A percentile compares a stretch with the other conserved stretches of the same genome.
Evolutionary conservation across 106 monocot species (phyloP).

Genomic region (Vanilla planifolia): DNA sequence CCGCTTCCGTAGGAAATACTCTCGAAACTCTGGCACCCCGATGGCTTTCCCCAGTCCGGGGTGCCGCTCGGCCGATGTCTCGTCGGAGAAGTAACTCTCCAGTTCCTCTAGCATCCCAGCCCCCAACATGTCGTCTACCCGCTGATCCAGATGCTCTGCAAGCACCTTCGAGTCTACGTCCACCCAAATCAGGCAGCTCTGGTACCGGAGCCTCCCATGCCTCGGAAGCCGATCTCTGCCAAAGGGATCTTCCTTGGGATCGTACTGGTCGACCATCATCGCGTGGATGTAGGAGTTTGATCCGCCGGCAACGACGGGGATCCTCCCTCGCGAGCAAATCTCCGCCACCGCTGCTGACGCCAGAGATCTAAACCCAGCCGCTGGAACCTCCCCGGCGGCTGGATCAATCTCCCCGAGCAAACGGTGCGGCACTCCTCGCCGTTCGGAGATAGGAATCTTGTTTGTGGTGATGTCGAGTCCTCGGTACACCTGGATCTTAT

Average conservation of each 20-base stretch:
- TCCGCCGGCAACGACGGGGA: slow-evolving; percentile 61
- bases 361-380: background rate
- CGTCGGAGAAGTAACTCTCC: slow-evolving; percentile 31
- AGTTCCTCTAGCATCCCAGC: slow-evolving; percentile 73
- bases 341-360: slow-evolving; percentile 8
- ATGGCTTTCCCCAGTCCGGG: slow-evolving; percentile 53
- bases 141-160: slow-evolving; percentile 28
- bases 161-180: slow-evolving; percentile 30
- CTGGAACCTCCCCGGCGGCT: slow-evolving; percentile 7
- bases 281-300: slow-evolving; percentile 47
- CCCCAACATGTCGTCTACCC: slow-evolving; percentile 57
- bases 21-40: slow-evolving; percentile 63
- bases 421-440: slow-evolving; percentile 30
- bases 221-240: background rate
- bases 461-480: slow-evolving; percentile 79
- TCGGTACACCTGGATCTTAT: slow-evolving; percentile 74
- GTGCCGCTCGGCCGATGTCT: slow-evolving; percentile 14
- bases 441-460: slow-evolving; percentile 44
- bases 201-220: slow-evolving; percentile 3
- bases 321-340: slow-evolving; percentile 10
- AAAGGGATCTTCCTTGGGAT: background rate
- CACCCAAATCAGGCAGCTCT: slow-evolving; percentile 50
- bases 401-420: slow-evolving; percentile 24
- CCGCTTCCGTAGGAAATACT: slow-evolving; percentile 26
- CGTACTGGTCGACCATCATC: slow-evolving; percentile 13